Base-by-base conservation (phyloP, 352 stramenopile species). In the Pythium dissimile region DNA sequence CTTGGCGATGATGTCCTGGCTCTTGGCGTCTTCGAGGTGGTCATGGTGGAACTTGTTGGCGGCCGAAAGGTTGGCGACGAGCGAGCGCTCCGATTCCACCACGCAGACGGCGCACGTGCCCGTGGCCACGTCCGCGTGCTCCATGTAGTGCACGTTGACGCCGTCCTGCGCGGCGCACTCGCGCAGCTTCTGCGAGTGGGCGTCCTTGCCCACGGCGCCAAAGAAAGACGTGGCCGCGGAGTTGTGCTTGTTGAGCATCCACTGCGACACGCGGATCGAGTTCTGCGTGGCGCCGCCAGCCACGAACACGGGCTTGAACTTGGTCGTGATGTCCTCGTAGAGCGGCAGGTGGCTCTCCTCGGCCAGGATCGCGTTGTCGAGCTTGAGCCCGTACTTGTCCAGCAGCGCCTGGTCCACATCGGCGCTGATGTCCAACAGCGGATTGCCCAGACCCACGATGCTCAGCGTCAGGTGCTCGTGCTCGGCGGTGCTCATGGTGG, bases 241-340 rank as follows among this genome's bases (percentile, higher is more conserved):
- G 73, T 92, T 92, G 71, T 89, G 68, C 57, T 86, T 79, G 64
- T 93, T 91, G 53, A 98, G 77, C 96, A 99, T 99, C 97, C 97
- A 99, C 78, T 99, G 96, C 4, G 97, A 96, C n/a, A 99, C 95
- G 51, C 97, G 95, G 72, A 99, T 99, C 56, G 84, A 95, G 85
- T 99, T 99, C 78, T 99, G 97, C 16, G 97, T 99, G 41, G 97
- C 97, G 50, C 97, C 97, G 28, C 94, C 97, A 8, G 97, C 97
- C 67, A 99, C 97, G 80, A 97, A 99, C 59, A 97, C 77, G 3
- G 97, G 93, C 54, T 90, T 84, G 71, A 90, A 97, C 62, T 89
- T 69, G 28, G 72, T 88, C 34, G 89, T 80, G 37, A 98, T 75
- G 73, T 98, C 94, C 44, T 98, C 83, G 79, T 98, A 99, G 50